These are phyloP conservation scores for Apiospora saccharicola DNA, from an alignment of 2,329 filamentous ascomycete genomes.

Conservation along the genomic window DNA sequence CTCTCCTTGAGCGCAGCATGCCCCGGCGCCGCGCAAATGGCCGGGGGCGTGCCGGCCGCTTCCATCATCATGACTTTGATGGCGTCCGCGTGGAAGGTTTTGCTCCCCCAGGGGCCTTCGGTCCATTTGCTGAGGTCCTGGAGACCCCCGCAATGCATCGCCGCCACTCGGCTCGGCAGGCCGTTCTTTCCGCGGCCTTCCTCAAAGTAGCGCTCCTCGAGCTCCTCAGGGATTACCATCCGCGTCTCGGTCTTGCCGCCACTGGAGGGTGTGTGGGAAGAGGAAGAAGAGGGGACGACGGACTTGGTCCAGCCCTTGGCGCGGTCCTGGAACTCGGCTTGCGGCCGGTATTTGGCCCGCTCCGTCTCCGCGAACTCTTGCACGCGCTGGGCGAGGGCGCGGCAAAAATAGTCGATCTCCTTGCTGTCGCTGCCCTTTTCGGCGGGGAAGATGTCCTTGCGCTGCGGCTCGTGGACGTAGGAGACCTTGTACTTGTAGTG, in stretches of 20 bases:
- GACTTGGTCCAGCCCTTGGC: conserved; percentile 9
- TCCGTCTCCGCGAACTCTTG: conserved; percentile 5
- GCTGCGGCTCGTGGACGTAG: conserved; percentile 5
- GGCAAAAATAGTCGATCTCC: conserved; percentile 23
- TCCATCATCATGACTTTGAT: conserved; percentile 22
- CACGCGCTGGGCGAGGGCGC: neutral
- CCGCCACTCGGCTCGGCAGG: neutral
- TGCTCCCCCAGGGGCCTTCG: neutral
- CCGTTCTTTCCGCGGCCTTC: neutral
- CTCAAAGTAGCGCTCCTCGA: conserved; percentile 5
- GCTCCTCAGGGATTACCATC: neutral
- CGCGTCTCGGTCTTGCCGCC: conserved; percentile 6
- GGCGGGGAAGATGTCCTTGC: conserved; percentile 22
- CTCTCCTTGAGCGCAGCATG: neutral
- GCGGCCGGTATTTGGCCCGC: conserved; percentile 5
- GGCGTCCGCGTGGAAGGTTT: neutral
- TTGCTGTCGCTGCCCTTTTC: neutral
- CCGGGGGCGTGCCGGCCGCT: neutral
- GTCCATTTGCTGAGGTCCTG: neutral
- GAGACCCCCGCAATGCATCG: neutral
- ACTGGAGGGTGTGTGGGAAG: no score
- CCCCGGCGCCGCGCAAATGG: neutral
- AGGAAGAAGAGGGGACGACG: neutral
- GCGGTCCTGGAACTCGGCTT: neutral
- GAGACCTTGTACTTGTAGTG: conserved; percentile 14